A percentile compares a stretch with the other conserved stretches of the same genome.
phyloP scores from a whole-genome alignment of 192 early-diverging fungal genomes.

The Diversispora epigaea region DNA sequence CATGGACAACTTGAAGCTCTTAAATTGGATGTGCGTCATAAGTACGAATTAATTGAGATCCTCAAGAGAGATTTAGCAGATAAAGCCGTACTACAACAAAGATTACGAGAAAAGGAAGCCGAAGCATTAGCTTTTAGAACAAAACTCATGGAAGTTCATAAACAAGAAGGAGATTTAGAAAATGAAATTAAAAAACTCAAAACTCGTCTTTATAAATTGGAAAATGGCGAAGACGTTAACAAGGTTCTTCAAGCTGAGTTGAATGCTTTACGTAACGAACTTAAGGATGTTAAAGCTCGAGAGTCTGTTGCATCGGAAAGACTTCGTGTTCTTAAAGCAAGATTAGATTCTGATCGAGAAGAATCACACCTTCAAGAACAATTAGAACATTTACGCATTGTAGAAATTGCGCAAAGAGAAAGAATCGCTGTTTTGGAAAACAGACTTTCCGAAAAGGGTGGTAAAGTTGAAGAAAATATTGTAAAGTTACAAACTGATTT shows the following conservation, averaged over 20 bases:
- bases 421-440: neutral
- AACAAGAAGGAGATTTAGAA: slow-evolving; percentile 20
- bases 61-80: slow-evolving; percentile 28
- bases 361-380: slow-evolving; percentile 24
- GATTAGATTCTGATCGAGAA: slow-evolving; percentile 1
- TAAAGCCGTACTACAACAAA: slow-evolving; percentile 21
- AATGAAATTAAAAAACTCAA: slow-evolving; percentile 29
- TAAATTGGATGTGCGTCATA: slow-evolving; percentile 19
- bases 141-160: slow-evolving; percentile 28
- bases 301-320: neutral
- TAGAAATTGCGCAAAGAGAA: slow-evolving; percentile 14
- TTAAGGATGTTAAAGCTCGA: slow-evolving; percentile 4
- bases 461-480: slow-evolving; percentile 9
- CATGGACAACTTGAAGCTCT: slow-evolving; percentile 24
- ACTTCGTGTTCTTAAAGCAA: slow-evolving; percentile 18
- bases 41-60: slow-evolving; percentile 30
- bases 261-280: slow-evolving; percentile 16
- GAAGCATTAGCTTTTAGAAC: slow-evolving; percentile 17
- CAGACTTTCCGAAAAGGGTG: slow-evolving; percentile 13
- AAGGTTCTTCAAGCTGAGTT: slow-evolving; percentile 19
- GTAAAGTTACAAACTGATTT: slow-evolving; percentile 12
- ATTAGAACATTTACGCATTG: slow-evolving; percentile 9
- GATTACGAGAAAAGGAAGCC: slow-evolving; percentile 24
- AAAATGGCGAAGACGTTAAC: slow-evolving; percentile 18
- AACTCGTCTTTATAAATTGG: neutral